Evolutionary conservation across 768 basidiomycete genomes (phyloP).

Genomic region (Lentinula edodes): DNA sequence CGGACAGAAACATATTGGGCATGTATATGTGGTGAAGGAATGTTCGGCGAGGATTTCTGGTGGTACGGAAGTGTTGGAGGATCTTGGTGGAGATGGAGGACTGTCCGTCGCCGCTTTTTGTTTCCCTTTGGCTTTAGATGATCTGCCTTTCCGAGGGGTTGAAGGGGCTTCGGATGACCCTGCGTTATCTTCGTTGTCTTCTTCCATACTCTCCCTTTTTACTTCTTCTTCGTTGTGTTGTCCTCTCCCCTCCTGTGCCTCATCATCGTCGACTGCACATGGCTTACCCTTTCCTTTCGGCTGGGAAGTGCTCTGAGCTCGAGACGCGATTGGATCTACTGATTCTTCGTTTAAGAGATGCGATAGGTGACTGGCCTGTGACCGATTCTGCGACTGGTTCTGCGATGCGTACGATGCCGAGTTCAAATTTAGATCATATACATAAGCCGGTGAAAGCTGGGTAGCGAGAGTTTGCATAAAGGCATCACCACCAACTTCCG

Average conservation of each 20-base stretch:
- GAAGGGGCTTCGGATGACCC: too few species aligned
- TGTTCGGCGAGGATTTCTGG: neutral
- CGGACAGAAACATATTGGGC: constrained; percentile 76
- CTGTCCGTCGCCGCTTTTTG: neutral
- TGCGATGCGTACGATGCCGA: too few species aligned
- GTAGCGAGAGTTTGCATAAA: too few species aligned
- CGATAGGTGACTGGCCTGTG: neutral
- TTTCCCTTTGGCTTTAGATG: neutral
- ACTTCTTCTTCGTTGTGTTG: too few species aligned
- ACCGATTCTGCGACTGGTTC: neutral
- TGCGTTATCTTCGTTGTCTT: too few species aligned
- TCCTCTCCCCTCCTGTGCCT: too few species aligned
- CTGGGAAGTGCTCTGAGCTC: neutral
- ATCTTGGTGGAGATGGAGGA: neutral
- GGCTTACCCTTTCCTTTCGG: neutral
- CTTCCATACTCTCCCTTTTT: too few species aligned
- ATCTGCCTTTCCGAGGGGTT: too few species aligned
- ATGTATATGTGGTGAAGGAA: constrained; percentile 57
- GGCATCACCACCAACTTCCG: too few species aligned
- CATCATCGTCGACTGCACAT: too few species aligned
- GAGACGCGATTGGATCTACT: neutral
- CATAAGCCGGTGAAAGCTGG: too few species aligned
- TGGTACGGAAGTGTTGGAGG: neutral
- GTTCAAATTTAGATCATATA: too few species aligned
- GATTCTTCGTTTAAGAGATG: neutral